Base-by-base conservation (phyloP, 495 filamentous ascomycete species). In the Penicillium nucicola region DNA sequence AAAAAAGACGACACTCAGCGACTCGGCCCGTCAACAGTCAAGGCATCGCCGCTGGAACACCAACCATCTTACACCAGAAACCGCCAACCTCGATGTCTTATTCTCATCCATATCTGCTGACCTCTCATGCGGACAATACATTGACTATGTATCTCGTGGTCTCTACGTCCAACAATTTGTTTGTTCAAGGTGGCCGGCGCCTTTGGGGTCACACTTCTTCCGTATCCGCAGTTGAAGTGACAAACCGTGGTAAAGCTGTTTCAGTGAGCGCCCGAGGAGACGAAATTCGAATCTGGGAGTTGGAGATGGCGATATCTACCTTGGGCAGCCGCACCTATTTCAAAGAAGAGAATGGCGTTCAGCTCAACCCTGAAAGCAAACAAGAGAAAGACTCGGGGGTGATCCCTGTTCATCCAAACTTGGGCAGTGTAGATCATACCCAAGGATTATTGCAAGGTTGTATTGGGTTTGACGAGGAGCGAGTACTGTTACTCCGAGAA, bases 181-280 rank as follows among this genome's bases (percentile, higher is more conserved):
- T 77, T 13, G 86, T 98, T 35, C 83, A 86, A 18, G 71, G 81
- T 1, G 90, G 89, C 13, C 89, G 82, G 40, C 77, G 87, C 19
- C 79, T 98, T 8, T 97, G 89, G 87, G 93, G 93, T 14, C 93
- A 98, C 58, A 97, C 93, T 0, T 95, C 92, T 1, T 89, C 89
- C 1, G 88, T 98, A 12, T 87, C 86, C 33, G 83, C 85, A 11
- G 92, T 88, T 19, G 85, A 96, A 52, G 88, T 98, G 36, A 92
- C 88, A 17, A 81, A 85, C 13, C 81, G 89, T 15, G 93, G 93
- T 11, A 96, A 90, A 64, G 93, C 93, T 0, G 87, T 98, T 0
- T 95, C 90, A 14, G 87, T 97, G 20, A 91, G 88, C 60, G 77
- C 78, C 5, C 74, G 80, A 12, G 93, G 92, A 10, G 84, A 91